Evolutionary conservation across 2,329 filamentous ascomycete genomes (phyloP).

Genomic region (Zasmidium angulare): DNA sequence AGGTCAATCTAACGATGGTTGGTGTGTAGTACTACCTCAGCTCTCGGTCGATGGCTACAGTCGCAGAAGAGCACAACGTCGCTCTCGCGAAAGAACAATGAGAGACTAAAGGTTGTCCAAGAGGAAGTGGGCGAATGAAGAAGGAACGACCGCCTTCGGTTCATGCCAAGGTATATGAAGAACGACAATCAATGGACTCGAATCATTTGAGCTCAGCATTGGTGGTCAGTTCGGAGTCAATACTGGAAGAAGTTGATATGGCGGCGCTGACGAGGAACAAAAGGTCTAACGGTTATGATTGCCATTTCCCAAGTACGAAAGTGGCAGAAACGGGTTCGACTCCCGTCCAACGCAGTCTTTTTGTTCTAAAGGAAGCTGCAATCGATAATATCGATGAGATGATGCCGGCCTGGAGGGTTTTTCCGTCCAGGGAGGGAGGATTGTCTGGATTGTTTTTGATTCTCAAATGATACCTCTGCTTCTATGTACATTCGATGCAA

Average conservation of each 20-base stretch:
- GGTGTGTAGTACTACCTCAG: slow-evolving; percentile 22
- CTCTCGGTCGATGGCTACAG: slow-evolving; percentile 29
- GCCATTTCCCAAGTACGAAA: not conserved
- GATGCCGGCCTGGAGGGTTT: too few relatives aligned
- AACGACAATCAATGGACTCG: not conserved
- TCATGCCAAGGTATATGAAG: not conserved
- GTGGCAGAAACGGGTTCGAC: slow-evolving; percentile 1
- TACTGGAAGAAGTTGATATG: not conserved
- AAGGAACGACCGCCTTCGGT: not conserved
- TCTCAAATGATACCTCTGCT: not conserved
- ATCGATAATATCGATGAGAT: too few relatives aligned
- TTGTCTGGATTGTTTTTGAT: not conserved
- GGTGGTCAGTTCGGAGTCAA: not conserved
- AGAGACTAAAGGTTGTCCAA: slow-evolving; percentile 27
- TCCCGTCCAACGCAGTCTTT: not conserved
- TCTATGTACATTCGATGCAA: not conserved
- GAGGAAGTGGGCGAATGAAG: slow-evolving; percentile 22
- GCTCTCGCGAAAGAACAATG: slow-evolving; percentile 17
- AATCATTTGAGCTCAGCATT: not conserved
- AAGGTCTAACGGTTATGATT: slow-evolving; percentile 1
- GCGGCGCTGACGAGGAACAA: not conserved
- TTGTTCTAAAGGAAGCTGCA: not conserved
- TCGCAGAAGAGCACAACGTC: slow-evolving; percentile 25
- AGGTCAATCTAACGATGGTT: slow-evolving; percentile 4
- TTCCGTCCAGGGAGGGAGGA: not conserved